Conservation (phyloP, 1,284 basidiomycete genomes). For the Trichosporon asahii region DNA sequence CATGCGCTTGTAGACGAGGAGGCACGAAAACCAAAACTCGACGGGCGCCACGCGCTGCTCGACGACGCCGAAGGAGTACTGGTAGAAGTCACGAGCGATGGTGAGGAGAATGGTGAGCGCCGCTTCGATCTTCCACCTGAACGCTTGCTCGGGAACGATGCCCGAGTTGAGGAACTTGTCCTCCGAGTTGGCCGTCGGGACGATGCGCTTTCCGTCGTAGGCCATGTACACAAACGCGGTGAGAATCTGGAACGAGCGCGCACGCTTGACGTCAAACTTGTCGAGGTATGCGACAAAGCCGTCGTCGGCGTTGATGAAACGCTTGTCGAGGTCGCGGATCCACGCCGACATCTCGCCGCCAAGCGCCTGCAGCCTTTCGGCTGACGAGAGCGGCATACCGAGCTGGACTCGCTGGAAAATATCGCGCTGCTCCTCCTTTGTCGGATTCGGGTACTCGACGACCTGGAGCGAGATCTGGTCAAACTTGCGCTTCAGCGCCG, state of each 20-base stretch:
- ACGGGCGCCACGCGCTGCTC: conserved; percentile 38
- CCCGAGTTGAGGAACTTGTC: conserved; percentile 26
- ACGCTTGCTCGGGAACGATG: conserved; percentile 33
- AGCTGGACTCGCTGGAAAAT: conserved; percentile 52
- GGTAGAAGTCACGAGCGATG: conserved; percentile 32
- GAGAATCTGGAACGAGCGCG: conserved; percentile 35
- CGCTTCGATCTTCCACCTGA: conserved; percentile 33
- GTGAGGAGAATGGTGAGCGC: conserved; percentile 36
- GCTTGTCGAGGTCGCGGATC: conserved; percentile 34
- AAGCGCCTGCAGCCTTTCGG: conserved; percentile 47
- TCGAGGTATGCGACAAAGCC: conserved; percentile 12
- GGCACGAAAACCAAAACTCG: conserved; percentile 39
- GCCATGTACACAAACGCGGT: conserved; percentile 29
- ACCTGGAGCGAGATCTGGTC: conserved; percentile 36
- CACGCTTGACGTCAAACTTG: conserved; percentile 30
- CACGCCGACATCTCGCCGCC: conserved; percentile 37
- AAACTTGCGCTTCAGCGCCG: conserved; percentile 34
- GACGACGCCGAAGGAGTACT: conserved; percentile 31
- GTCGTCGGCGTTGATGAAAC: conserved; percentile 24
- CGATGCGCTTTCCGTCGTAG: conserved; percentile 6
- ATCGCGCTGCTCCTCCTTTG: conserved; percentile 42
- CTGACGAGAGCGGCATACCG: conserved; percentile 43
- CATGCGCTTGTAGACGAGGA: conserved; percentile 40
- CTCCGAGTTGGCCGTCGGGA: conserved; percentile 11
- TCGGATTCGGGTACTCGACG: conserved; percentile 38